phyloP scores from a whole-genome alignment of 106 monocot genomes.

The Cymbidium sinense region DNA sequence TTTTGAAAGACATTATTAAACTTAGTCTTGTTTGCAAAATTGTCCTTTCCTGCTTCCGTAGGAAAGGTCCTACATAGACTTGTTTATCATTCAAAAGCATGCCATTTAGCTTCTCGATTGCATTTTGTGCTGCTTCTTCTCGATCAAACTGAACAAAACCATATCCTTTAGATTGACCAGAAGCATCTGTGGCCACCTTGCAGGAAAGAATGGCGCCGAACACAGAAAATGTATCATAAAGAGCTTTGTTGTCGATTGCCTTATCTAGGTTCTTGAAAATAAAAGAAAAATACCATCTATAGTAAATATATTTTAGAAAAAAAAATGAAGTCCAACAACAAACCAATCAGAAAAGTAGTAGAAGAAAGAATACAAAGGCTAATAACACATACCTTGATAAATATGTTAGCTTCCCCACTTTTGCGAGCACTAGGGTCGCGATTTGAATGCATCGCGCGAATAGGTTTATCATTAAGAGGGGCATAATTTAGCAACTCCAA shows the following conservation, averaged over 20 bases:
- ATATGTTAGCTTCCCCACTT: conserved; percentile 81
- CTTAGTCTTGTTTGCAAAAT: conserved; percentile 28
- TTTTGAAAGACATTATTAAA: conserved; percentile 75
- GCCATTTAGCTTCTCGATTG: conserved; percentile 61
- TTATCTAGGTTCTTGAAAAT: conserved; percentile 80
- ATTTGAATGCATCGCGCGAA: conserved; percentile 89
- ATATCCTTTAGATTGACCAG: conserved; percentile 75
- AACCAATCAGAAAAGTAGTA: neutral
- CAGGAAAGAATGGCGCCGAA: conserved; percentile 67
- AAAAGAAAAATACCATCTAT: neutral
- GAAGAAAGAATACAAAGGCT: neutral
- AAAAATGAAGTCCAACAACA: neutral
- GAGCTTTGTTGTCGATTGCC: conserved; percentile 75
- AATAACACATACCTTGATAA: conserved; percentile 57
- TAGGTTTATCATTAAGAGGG: conserved; percentile 66
- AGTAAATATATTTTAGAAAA: neutral
- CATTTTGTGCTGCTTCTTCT: conserved; percentile 58
- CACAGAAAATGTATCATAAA: conserved; percentile 65
- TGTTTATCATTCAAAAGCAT: conserved; percentile 68
- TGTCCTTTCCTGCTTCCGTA: conserved; percentile 68
- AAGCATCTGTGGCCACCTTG: conserved; percentile 49
- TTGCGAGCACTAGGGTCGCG: conserved; percentile 85
- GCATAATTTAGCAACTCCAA: conserved; percentile 77
- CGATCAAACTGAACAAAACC: conserved; percentile 74
- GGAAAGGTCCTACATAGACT: conserved; percentile 68